phyloP scores from a whole-genome alignment of 148 eudicot species.

The Selenicereus undatus region DNA sequence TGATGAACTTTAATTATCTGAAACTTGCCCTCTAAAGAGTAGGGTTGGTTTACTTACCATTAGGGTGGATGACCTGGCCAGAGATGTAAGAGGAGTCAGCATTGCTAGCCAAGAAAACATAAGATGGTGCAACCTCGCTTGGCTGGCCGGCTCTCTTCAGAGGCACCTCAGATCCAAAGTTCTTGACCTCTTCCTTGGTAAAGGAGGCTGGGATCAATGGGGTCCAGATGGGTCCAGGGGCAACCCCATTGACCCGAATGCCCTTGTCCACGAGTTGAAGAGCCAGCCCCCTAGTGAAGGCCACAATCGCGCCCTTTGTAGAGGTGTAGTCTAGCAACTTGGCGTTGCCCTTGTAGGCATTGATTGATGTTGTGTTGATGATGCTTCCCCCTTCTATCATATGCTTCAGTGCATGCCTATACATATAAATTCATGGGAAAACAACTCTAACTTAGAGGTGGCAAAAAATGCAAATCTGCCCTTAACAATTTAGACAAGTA shows the following conservation, averaged over 20 bases:
- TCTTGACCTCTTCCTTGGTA: slow-evolving; percentile 37
- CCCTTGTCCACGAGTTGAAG: slow-evolving; percentile 59
- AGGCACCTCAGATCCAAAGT: slow-evolving; percentile 60
- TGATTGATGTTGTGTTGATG: slow-evolving; percentile 67
- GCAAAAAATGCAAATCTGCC: too few relatives aligned
- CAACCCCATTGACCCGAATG: slow-evolving; percentile 68
- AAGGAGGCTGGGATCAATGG: slow-evolving; percentile 76
- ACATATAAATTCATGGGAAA: not conserved
- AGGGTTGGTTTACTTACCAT: slow-evolving; percentile 35
- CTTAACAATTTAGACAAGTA: too few relatives aligned
- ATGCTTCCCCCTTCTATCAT: slow-evolving; percentile 69
- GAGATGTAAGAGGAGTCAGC: slow-evolving; percentile 66
- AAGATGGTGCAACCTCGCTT: slow-evolving; percentile 63
- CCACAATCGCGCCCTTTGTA: slow-evolving; percentile 75
- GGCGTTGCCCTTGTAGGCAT: slow-evolving; percentile 60
- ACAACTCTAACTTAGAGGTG: too few relatives aligned
- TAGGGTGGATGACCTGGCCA: slow-evolving; percentile 78
- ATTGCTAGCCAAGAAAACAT: slow-evolving; percentile 70
- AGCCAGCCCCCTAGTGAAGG: slow-evolving; percentile 65
- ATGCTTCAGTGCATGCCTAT: slow-evolving; percentile 69
- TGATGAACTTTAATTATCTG: too few relatives aligned
- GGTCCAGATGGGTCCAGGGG: slow-evolving; percentile 88
- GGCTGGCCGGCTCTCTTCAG: slow-evolving; percentile 88
- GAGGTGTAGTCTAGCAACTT: slow-evolving; percentile 62
- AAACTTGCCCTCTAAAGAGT: not conserved